A percentile compares a stretch with the other conserved stretches of the same genome.
Evolutionary conservation across 192 early-diverging fungal species (phyloP).

Genomic region (Backusella luteola): DNA sequence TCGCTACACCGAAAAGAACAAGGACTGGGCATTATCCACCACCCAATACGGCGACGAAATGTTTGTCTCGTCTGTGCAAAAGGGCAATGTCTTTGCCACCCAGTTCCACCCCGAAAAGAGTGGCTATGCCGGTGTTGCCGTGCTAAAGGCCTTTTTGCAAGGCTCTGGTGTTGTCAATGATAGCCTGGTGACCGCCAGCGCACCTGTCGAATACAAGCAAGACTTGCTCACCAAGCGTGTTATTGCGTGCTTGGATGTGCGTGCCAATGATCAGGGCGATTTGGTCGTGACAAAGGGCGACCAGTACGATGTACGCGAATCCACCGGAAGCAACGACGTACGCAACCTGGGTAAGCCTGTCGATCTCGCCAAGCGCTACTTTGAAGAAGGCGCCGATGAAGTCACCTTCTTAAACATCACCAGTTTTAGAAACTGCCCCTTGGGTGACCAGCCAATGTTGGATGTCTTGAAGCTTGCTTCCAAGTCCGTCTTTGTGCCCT

Average conservation of each 20-base stretch:
- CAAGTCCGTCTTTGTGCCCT: slow-evolving; percentile 95
- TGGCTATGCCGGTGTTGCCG: slow-evolving; percentile 81
- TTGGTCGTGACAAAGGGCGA: slow-evolving; percentile 99
- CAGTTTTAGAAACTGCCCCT: slow-evolving; percentile 89
- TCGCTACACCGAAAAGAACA: slow-evolving; percentile 53
- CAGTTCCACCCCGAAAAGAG: slow-evolving; percentile 99
- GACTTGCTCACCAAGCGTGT: slow-evolving; percentile 84
- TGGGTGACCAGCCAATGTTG: slow-evolving; percentile 93
- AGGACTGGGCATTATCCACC: slow-evolving; percentile 75
- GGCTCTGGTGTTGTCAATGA: slow-evolving; percentile 34
- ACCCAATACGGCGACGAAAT: slow-evolving; percentile 89
- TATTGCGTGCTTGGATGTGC: slow-evolving; percentile 96
- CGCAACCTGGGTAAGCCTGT: slow-evolving; percentile 98
- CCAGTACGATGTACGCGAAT: slow-evolving; percentile 97
- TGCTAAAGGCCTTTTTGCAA: slow-evolving; percentile 81
- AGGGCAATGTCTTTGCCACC: slow-evolving; percentile 90
- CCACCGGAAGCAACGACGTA: slow-evolving; percentile 57
- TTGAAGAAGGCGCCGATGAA: slow-evolving; percentile 96
- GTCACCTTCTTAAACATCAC: slow-evolving; percentile 99
- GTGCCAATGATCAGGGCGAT: slow-evolving; percentile 95
- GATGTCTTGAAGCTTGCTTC: slow-evolving; percentile 86
- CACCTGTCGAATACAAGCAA: slow-evolving; percentile 15
- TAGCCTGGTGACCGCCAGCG: not conserved
- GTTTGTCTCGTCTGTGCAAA: slow-evolving; percentile 81
- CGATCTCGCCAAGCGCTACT: slow-evolving; percentile 89